These are phyloP conservation scores for Echites panduratus DNA, from an alignment of 257 asterid genomes.

Conservation along the genomic window DNA sequence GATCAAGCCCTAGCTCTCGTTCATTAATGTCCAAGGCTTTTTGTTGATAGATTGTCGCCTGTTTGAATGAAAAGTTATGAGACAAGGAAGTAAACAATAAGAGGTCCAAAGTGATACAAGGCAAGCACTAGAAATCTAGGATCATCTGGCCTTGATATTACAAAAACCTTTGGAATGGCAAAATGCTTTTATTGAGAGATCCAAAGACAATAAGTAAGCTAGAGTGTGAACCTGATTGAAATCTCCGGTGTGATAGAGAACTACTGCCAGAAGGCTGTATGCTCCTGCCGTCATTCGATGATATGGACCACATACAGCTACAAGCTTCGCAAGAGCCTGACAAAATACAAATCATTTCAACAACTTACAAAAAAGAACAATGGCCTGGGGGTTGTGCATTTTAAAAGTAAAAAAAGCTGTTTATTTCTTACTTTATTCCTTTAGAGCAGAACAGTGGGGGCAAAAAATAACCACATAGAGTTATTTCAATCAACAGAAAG, in stretches of 20 bases:
- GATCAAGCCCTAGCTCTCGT: constrained; percentile 88
- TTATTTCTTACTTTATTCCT: neutral
- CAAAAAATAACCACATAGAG: neutral
- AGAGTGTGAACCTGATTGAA: constrained; percentile 71
- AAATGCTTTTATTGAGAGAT: constrained; percentile 4
- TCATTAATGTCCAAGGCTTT: constrained; percentile 92
- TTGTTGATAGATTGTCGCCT: constrained; percentile 96
- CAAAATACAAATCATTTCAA: constrained; percentile 8
- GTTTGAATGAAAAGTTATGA: constrained; percentile 23
- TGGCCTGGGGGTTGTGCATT: neutral
- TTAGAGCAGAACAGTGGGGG: neutral
- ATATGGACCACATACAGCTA: constrained; percentile 91
- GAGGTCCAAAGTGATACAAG: constrained; percentile 1
- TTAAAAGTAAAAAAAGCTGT: neutral
- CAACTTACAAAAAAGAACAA: neutral
- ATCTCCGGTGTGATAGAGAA: constrained; percentile 92
- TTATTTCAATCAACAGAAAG: neutral
- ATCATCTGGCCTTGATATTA: neutral
- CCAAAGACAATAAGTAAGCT: constrained; percentile 12
- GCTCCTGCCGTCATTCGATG: constrained; percentile 98
- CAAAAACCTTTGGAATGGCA: neutral
- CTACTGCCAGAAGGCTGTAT: constrained; percentile 96
- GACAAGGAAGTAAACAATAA: constrained; percentile 14
- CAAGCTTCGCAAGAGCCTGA: constrained; percentile 91
- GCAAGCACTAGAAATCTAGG: neutral